Conservation (phyloP, 225 moss, liverwort and hornwort genomes). For the Bryum argenteum region DNA sequence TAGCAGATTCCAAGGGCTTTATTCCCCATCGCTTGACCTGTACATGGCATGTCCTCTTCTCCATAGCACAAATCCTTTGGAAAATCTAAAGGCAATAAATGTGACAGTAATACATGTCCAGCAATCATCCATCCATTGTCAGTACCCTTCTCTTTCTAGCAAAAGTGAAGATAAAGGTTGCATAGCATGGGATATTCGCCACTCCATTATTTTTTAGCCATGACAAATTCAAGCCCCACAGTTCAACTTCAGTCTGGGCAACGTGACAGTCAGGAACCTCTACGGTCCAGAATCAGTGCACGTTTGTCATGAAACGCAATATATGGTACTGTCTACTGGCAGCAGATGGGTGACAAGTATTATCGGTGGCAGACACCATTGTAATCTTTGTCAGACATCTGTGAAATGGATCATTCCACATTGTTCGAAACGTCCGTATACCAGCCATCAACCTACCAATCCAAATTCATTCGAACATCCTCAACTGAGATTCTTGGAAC, state of each 20-base stretch:
- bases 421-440: not conserved
- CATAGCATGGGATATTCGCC: not conserved
- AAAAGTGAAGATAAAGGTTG: not conserved
- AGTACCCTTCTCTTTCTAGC: no score
- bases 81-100: no score
- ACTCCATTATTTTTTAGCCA: constrained; percentile 17
- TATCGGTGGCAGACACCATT: not conserved
- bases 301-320: not conserved
- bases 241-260: not conserved
- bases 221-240: not conserved
- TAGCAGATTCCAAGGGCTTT: no score
- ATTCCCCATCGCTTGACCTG: no score
- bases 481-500: constrained; percentile 7
- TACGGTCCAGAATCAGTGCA: not conserved
- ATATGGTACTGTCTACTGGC: not conserved
- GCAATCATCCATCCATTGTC: constrained; percentile 2
- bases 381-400: constrained; percentile 1
- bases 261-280: not conserved
- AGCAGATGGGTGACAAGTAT: constrained; percentile 4
- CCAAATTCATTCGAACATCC: constrained; percentile 14
- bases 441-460: constrained; percentile 10
- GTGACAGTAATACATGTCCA: no score
- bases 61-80: no score
- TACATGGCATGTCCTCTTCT: no score
- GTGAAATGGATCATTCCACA: constrained; percentile 19